Conservation (phyloP, 1,139 yeast species). For the Saccharomyces hybrid region DNA sequence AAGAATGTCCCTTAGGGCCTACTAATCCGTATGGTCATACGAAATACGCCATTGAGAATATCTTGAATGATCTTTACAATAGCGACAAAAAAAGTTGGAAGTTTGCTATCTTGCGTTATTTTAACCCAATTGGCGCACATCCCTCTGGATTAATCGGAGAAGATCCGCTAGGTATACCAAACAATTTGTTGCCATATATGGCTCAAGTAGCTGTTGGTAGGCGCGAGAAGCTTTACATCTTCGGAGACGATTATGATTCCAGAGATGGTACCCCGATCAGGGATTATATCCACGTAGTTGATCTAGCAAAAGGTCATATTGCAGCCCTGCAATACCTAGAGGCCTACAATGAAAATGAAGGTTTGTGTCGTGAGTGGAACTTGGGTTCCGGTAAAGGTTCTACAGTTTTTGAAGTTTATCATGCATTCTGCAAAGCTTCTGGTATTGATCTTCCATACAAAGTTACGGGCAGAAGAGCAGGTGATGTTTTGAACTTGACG, state of each 20-base stretch:
- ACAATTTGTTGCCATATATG: slow-evolving; percentile 65
- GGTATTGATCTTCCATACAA: slow-evolving; percentile 61
- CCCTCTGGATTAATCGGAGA: slow-evolving; percentile 76
- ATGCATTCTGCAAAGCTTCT: slow-evolving; percentile 62
- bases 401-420: slow-evolving; percentile 65
- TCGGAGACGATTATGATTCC: slow-evolving; percentile 62
- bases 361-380: slow-evolving; percentile 72
- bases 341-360: slow-evolving; percentile 34
- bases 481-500: slow-evolving; percentile 70
- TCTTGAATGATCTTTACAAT: slow-evolving; percentile 49
- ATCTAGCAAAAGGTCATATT: slow-evolving; percentile 73
- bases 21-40: slow-evolving; percentile 75
- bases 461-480: slow-evolving; percentile 61
- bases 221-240: slow-evolving; percentile 54
- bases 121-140: slow-evolving; percentile 82
- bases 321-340: slow-evolving; percentile 60
- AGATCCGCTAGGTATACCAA: slow-evolving; percentile 72
- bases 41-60: slow-evolving; percentile 56
- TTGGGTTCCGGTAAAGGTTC: slow-evolving; percentile 76
- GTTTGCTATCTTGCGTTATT: slow-evolving; percentile 64
- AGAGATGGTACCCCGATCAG: slow-evolving; percentile 78
- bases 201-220: slow-evolving; percentile 76
- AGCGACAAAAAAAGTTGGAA: slow-evolving; percentile 45
- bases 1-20: slow-evolving; percentile 68
- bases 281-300: slow-evolving; percentile 77